Percentiles rank a stretch among this genome's conserved stretches.
phyloP scores from a whole-genome alignment of 495 filamentous ascomycete species.

The Corynascus novoguineensis region DNA sequence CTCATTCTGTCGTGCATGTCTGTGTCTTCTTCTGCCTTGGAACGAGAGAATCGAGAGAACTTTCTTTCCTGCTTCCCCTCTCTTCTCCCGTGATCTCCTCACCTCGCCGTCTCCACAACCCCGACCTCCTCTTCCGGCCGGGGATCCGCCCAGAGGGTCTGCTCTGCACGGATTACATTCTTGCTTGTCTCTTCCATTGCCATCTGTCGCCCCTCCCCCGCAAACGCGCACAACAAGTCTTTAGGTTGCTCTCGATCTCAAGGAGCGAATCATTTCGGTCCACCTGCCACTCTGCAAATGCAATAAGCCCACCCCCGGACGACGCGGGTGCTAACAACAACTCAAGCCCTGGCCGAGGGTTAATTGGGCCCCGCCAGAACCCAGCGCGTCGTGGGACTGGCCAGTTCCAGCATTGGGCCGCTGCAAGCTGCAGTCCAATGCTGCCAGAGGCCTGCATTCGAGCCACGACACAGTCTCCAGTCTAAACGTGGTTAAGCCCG shows the following conservation, averaged over 20 bases:
- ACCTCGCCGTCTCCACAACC: constrained; percentile 10
- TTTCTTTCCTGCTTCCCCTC: not conserved
- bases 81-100: constrained; percentile 5
- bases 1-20: not conserved
- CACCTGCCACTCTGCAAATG: constrained; percentile 14
- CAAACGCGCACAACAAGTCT: constrained; percentile 4
- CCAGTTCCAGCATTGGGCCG: constrained; percentile 43
- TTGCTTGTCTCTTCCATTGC: not conserved
- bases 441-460: constrained; percentile 51
- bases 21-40: not conserved
- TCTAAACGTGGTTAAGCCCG: constrained; percentile 36
- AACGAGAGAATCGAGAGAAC: too few species aligned
- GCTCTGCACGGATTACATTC: too few species aligned
- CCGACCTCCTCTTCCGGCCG: constrained; percentile 8
- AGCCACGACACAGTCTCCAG: constrained; percentile 52
- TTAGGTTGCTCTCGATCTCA: not conserved
- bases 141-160: constrained; percentile 3
- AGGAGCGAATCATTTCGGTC: constrained; percentile 22
- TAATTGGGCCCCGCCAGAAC: constrained; percentile 28
- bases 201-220: constrained; percentile 1
- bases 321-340: constrained; percentile 18
- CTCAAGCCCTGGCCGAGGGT: constrained; percentile 13
- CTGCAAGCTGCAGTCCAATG: constrained; percentile 47
- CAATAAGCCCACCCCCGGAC: constrained; percentile 1
- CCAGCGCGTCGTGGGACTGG: constrained; percentile 38